Evolutionary conservation across 805 yeast genomes (phyloP).

Genomic region (Nakazawaea laoshanensis): DNA sequence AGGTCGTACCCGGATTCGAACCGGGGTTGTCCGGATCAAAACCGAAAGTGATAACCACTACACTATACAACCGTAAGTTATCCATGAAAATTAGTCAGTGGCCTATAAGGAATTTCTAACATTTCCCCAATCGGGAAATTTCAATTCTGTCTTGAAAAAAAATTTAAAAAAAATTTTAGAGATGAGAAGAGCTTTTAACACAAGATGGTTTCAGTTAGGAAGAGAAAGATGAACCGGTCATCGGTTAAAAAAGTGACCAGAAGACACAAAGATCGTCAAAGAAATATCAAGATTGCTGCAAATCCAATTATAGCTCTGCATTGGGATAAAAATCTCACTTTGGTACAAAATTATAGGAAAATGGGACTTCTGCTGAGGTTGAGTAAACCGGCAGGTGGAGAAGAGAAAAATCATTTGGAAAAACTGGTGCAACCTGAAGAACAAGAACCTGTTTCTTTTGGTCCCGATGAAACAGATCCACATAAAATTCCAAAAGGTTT

Average conservation of each 20-base stretch:
- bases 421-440: slow-evolving; percentile 24
- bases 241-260: slow-evolving; percentile 64
- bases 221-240: slow-evolving; percentile 74
- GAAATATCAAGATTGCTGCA: slow-evolving; percentile 54
- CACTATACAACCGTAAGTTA: slow-evolving; percentile 40
- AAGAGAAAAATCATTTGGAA: slow-evolving; percentile 47
- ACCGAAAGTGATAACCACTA: slow-evolving; percentile 56
- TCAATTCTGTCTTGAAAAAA: too few relatives aligned
- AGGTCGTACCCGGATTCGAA: slow-evolving; percentile 85
- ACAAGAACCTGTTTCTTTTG: slow-evolving; percentile 16
- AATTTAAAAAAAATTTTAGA: too few relatives aligned
- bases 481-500: slow-evolving; percentile 66
- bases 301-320: slow-evolving; percentile 81
- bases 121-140: too few relatives aligned
- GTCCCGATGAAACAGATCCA: slow-evolving; percentile 34
- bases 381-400: slow-evolving; percentile 71
- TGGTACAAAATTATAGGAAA: slow-evolving; percentile 78
- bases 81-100: neutral
- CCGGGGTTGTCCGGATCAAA: slow-evolving; percentile 68
- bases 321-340: slow-evolving; percentile 81
- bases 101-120: too few relatives aligned
- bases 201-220: slow-evolving; percentile 52
- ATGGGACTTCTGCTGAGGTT: slow-evolving; percentile 69
- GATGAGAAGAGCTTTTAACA: neutral
- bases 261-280: slow-evolving; percentile 59